Evolutionary conservation across 352 stramenopile species (phyloP).

Genomic region (Pythium insidiosum): DNA sequence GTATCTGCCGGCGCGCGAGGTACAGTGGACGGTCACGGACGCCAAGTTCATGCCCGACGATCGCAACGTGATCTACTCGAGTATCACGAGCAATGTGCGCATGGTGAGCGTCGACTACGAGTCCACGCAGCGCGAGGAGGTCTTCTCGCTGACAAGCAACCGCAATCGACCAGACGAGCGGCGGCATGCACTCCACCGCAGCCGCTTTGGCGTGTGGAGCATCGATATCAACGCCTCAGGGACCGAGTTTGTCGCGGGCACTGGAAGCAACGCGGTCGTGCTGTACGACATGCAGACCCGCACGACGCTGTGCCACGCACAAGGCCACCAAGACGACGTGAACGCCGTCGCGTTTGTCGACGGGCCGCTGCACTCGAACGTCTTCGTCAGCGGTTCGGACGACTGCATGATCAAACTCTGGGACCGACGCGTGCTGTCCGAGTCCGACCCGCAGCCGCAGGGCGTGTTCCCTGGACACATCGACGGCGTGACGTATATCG

Average conservation of each 20-base stretch:
- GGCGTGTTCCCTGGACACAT: constrained; percentile 77
- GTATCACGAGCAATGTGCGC: constrained; percentile 75
- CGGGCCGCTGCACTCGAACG: constrained; percentile 67
- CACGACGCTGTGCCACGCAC: constrained; percentile 54
- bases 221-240: constrained; percentile 68
- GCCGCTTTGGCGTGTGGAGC: constrained; percentile 70
- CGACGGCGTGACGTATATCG: constrained; percentile 78
- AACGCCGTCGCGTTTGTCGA: constrained; percentile 85
- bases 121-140: constrained; percentile 34
- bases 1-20: constrained; percentile 49
- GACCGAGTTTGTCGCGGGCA: constrained; percentile 78
- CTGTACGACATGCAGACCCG: constrained; percentile 78
- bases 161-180: background rate
- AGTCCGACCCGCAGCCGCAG: constrained; percentile 62
- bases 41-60: constrained; percentile 77
- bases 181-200: constrained; percentile 19
- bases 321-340: constrained; percentile 70
- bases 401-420: constrained; percentile 81
- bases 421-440: constrained; percentile 72
- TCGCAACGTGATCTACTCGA: constrained; percentile 66
- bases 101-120: constrained; percentile 67
- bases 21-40: constrained; percentile 80
- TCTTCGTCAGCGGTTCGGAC: constrained; percentile 82
- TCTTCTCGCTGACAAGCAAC: constrained; percentile 30
- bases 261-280: constrained; percentile 62